Conservation (phyloP, 176 grass and related monocot genomes). For the Oryza meyeriana region DNA sequence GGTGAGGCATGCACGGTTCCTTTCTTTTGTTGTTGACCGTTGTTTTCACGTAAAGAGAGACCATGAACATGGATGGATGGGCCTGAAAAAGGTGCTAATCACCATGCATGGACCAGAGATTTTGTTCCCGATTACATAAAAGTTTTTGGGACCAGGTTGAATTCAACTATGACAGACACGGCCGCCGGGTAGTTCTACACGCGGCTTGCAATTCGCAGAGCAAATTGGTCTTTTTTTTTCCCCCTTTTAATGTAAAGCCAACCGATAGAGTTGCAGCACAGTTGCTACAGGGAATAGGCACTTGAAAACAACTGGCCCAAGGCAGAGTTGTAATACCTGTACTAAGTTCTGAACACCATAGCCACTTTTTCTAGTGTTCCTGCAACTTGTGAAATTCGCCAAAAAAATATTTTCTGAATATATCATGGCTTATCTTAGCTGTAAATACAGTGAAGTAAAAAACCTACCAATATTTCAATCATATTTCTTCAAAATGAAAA, state of each 20-base stretch:
- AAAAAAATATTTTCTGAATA: not conserved
- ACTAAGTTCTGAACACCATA: not conserved
- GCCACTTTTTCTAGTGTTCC: not conserved
- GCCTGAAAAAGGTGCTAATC: constrained; percentile 28
- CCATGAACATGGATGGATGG: not conserved
- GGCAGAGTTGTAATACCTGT: not conserved
- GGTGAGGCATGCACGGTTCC: not conserved
- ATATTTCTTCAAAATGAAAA: not conserved
- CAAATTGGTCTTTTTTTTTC: not conserved
- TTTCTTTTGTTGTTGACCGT: constrained; percentile 6
- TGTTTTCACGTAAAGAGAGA: constrained; percentile 1
- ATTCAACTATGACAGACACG: constrained; percentile 32
- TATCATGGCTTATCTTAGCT: not conserved
- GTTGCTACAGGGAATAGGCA: constrained; percentile 11
- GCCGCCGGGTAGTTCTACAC: not conserved
- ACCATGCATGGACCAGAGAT: constrained; percentile 31
- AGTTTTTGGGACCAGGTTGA: constrained; percentile 32
- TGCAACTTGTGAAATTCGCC: not conserved
- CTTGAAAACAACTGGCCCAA: constrained; percentile 25
- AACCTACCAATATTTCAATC: not conserved
- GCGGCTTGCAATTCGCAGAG: not conserved
- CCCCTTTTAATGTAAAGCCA: not conserved
- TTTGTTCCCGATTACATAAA: constrained; percentile 17
- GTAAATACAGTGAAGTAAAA: not conserved
- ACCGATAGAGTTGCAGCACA: not conserved